phyloP scores from a whole-genome alignment of 108 stramenopile species.

The Cylindrotheca fusiformis region DNA sequence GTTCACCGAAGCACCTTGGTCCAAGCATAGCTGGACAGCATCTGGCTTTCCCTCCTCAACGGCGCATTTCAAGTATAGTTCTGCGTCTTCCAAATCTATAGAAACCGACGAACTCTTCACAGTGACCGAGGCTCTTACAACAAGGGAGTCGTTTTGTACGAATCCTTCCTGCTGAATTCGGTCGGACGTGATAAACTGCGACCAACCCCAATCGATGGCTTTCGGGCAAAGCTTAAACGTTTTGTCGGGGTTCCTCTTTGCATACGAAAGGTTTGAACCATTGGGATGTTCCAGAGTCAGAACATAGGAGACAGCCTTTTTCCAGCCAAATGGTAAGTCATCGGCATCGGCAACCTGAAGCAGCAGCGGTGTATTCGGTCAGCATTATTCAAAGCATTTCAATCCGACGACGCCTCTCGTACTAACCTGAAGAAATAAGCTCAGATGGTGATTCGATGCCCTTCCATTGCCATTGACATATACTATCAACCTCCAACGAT shows the following conservation, averaged over 20 bases:
- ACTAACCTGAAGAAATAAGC: slow-evolving; percentile 72
- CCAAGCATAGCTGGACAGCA: slow-evolving; percentile 72
- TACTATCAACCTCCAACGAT: slow-evolving; percentile 86
- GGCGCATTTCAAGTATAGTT: slow-evolving; percentile 87
- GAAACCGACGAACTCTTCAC: slow-evolving; percentile 73
- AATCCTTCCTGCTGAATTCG: slow-evolving; percentile 86
- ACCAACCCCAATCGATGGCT: slow-evolving; percentile 93
- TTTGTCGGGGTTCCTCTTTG: slow-evolving; percentile 90
- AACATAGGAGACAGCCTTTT: slow-evolving; percentile 85
- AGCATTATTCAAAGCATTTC: too few relatives aligned
- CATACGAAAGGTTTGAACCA: slow-evolving; percentile 64
- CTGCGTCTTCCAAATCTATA: slow-evolving; percentile 85
- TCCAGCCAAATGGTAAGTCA: slow-evolving; percentile 88
- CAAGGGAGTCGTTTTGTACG: slow-evolving; percentile 60
- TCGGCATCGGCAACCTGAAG: slow-evolving; percentile 83
- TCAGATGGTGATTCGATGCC: slow-evolving; percentile 84
- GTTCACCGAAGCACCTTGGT: slow-evolving; percentile 80
- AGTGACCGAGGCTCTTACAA: slow-evolving; percentile 77
- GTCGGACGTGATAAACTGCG: slow-evolving; percentile 87
- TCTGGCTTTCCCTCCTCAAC: slow-evolving; percentile 89
- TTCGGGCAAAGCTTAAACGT: slow-evolving; percentile 92
- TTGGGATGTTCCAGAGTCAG: slow-evolving; percentile 83
- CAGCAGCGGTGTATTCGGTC: too few relatives aligned
- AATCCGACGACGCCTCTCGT: too few relatives aligned
- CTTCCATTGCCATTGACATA: slow-evolving; percentile 91